Percentiles rank a stretch among this genome's conserved stretches.
Conservation (phyloP, 805 yeast genomes). For the Candida boleticola region DNA sequence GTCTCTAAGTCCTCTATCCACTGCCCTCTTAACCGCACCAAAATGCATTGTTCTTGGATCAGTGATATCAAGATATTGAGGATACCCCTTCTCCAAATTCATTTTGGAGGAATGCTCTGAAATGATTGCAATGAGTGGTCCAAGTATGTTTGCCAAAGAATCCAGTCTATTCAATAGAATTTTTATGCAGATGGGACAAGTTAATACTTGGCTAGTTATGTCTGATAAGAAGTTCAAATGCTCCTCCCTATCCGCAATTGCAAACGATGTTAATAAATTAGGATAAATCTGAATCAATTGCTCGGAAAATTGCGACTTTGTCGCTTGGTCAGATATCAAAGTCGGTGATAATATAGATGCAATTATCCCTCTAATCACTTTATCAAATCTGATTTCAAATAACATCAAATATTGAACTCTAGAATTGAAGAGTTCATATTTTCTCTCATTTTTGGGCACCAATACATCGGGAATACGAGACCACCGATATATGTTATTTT, state of each 20-base stretch:
- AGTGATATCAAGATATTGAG: conserved; percentile 1
- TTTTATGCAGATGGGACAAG: conserved; percentile 43
- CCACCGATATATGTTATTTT: not conserved
- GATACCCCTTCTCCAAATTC: not conserved
- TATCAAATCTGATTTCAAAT: conserved; percentile 60
- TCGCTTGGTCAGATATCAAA: conserved; percentile 47
- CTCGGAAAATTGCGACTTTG: conserved; percentile 47
- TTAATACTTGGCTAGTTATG: conserved; percentile 38
- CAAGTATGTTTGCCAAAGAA: conserved; percentile 36
- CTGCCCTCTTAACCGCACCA: conserved; percentile 17
- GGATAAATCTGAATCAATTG: conserved; percentile 59
- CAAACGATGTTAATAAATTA: conserved; percentile 45
- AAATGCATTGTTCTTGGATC: not conserved
- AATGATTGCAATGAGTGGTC: conserved; percentile 45
- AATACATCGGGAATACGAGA: not conserved
- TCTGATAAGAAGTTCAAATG: conserved; percentile 32
- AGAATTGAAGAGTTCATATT: conserved; percentile 23
- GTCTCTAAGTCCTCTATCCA: conserved; percentile 29
- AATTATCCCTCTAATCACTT: conserved; percentile 46
- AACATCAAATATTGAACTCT: conserved; percentile 58
- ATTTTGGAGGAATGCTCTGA: conserved; percentile 34
- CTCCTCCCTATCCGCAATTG: conserved; percentile 52
- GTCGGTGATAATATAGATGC: conserved; percentile 53
- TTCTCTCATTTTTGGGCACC: conserved; percentile 13
- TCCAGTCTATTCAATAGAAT: not conserved